Base-by-base conservation (phyloP, 2,329 filamentous ascomycete species). In the Aspergillus sp. region DNA sequence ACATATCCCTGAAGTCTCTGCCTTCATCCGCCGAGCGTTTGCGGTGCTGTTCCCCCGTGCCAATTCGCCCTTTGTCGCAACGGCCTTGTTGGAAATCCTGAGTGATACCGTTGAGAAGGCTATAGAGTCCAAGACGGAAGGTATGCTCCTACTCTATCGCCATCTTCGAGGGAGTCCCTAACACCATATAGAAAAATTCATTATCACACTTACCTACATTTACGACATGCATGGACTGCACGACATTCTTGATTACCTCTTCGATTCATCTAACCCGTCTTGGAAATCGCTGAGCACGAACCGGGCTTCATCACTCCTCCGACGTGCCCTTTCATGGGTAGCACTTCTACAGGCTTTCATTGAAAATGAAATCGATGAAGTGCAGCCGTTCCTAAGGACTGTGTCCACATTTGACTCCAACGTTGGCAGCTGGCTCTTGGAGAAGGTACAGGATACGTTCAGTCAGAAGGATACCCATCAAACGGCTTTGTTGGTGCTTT, bases 21-120 rank as follows among this genome's bases (percentile, higher is more conserved):
- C 56, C 0, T 63, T 61, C 13, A 46, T 74, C 9, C 56, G 62
- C 16, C 42, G 61, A 4, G 51, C 65, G 1, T 62, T 73, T 31
- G 49, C 50, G 2, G 56, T 55, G 2, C 50, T 67, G 5, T 71
- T 72, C 50, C 54, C 60, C 5, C 19, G 58, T 34, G 59, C 67
- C 1, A 60, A 55, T 36, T 72, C 72, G 1, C 72, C 70, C 1
- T 71, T 69, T 46, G 64, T 69, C 25, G 67, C 65, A 29, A 66
- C 67, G 14, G 59, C 64, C 34, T 52, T 76, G 6, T 46, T 75
- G 31, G 72, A 75, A 32, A 67, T 72, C 20, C 36, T 75, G 25
- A 70, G 68, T 21, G 71, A 73, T 43, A 56, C 58, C 1, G 49
- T 72, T n/a, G 67, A 71, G 48, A 66, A 69, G 31, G 61, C 65